Conservation (phyloP, 208 protist species). For the Polymyxa betae region DNA sequence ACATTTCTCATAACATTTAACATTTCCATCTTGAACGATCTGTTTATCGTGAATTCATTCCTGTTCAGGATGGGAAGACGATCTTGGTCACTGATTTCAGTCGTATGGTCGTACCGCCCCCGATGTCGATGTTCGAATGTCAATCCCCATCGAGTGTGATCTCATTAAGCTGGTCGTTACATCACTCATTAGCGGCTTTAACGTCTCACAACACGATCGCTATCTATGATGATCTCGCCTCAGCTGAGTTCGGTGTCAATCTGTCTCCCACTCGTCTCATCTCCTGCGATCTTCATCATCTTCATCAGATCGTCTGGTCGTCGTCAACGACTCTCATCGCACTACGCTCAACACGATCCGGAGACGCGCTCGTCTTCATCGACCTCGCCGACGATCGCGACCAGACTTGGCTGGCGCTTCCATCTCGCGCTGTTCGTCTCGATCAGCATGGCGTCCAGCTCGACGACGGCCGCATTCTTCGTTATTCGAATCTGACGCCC, state of each 20-base stretch:
- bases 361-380: too few species aligned
- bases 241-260: background rate
- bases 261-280: background rate
- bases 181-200: background rate
- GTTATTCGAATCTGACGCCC: background rate
- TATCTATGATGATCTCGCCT: background rate
- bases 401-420: too few species aligned
- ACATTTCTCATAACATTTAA: too few species aligned
- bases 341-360: too few species aligned
- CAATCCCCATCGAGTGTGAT: background rate
- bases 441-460: background rate
- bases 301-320: too few species aligned
- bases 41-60: too few species aligned
- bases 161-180: background rate
- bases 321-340: too few species aligned
- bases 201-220: background rate
- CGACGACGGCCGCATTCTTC: background rate
- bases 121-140: background rate
- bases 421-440: too few species aligned
- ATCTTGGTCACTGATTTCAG: background rate
- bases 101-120: background rate
- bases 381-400: too few species aligned
- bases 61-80: background rate
- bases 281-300: too few species aligned
- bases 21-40: too few species aligned